Evolutionary conservation across 495 filamentous ascomycete species (phyloP), one percentile per base, ranked within the genome.

Genomic region (Podospora tetraspora): DNA sequence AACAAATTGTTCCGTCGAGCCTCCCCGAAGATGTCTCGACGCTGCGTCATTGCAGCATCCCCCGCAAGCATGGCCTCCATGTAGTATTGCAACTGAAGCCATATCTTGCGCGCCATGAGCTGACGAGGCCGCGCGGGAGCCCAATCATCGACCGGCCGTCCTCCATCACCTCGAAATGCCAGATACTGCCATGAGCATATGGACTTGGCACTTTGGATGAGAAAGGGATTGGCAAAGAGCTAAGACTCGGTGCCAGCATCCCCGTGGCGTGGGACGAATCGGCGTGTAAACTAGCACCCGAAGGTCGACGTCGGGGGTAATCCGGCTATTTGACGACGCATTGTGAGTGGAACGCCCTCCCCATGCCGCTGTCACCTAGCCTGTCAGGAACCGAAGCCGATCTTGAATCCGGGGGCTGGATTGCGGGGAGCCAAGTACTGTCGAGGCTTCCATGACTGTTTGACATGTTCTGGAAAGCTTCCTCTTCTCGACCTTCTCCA

Each of bases 121-220:
- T 52, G 43, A 52, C 19, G 43, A 52, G 43, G 43, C 16, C n/a
- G 16, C 16, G n/a, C 8, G 19, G 43, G 2, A 52, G 43, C 43
- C 43, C 7, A n/a, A 52, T 52, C 43, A 52, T 52, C 6, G 43
- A n/a, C 43, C 43, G 43, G 16, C 43, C 19, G 43, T n/a, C 19
- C 43, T 52, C 19, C 6, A 52, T 52, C 1, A 52, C 19, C 19
- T 52, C 16, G 43, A n/a, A 29, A 52, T 68, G 66, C 66, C 62
- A 70, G 61, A 69, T 71, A 57, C 65, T 63, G 34, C 57, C 30
- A 25, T 62, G 56, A 19, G 23, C 29, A 32, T 63, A 43, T 8
- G 19, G 52, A 64, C 75, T 78, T 78, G 76, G 76, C 76, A 77
- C 72, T 76, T 72, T 77, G 73, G 70, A 71, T 69, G 69, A 72